These are phyloP conservation scores for Candida montana DNA, from an alignment of 805 yeast genomes.

Conservation along the genomic window DNA sequence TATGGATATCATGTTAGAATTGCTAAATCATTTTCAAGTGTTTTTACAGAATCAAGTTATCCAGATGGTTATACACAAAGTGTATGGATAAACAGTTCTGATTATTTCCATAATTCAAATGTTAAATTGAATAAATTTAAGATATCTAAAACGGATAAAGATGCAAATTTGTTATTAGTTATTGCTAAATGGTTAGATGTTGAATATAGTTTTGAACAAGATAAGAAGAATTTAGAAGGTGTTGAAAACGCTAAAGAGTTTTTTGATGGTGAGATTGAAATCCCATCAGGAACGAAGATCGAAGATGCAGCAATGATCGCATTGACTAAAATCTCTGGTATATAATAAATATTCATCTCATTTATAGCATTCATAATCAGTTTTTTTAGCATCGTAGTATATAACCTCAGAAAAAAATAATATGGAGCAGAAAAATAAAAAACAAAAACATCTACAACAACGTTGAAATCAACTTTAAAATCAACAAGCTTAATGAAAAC, in stretches of 20 bases:
- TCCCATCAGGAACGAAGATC: conserved; percentile 53
- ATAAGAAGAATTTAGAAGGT: conserved; percentile 44
- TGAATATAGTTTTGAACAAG: conserved; percentile 45
- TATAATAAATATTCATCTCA: not conserved
- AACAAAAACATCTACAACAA: not conserved
- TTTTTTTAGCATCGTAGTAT: too few species aligned
- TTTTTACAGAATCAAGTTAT: conserved; percentile 66
- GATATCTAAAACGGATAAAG: conserved; percentile 17
- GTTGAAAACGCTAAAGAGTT: conserved; percentile 52
- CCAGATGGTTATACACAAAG: conserved; percentile 68
- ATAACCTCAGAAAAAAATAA: not conserved
- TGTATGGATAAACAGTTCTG: conserved; percentile 62
- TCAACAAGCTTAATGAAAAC: not conserved
- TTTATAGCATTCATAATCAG: too few species aligned
- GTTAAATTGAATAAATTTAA: conserved; percentile 18
- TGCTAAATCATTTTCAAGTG: conserved; percentile 50
- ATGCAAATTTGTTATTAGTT: conserved; percentile 42
- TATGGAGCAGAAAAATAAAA: too few species aligned
- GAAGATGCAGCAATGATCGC: conserved; percentile 70
- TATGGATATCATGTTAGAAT: conserved; percentile 75
- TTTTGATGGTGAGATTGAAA: conserved; percentile 57
- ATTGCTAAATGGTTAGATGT: conserved; percentile 61
- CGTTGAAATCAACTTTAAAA: not conserved
- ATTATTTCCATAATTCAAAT: conserved; percentile 41
- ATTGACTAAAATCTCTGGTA: conserved; percentile 31